A percentile compares a stretch with the other conserved stretches of the same genome.
phyloP scores from a whole-genome alignment of 2,329 filamentous ascomycete species.

The Calonectria multiphialidica region DNA sequence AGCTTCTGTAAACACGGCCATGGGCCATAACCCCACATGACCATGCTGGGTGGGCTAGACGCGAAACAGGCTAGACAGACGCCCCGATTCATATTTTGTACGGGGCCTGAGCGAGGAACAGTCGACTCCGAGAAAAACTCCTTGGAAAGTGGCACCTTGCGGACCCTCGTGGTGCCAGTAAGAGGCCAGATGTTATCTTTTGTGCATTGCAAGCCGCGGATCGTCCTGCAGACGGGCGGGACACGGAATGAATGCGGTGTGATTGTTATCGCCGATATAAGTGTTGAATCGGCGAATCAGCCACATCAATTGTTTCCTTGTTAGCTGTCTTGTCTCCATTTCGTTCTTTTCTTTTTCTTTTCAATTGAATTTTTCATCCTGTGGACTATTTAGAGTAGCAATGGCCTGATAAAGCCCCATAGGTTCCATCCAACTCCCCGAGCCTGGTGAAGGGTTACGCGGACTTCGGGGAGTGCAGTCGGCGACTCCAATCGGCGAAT shows the following conservation, averaged over 20 bases:
- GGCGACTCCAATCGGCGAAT: neutral
- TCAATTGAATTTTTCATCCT: neutral
- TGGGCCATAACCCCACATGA: neutral
- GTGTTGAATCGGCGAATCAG: neutral
- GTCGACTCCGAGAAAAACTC: slow-evolving; percentile 16
- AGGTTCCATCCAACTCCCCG: neutral
- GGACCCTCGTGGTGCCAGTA: neutral
- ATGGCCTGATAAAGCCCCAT: neutral
- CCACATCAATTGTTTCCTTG: neutral
- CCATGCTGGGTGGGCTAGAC: neutral
- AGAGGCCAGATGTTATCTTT: slow-evolving; percentile 1
- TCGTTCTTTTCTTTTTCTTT: neutral
- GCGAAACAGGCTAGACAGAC: neutral
- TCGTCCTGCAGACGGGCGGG: neutral
- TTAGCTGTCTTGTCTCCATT: no score
- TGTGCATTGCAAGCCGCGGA: neutral
- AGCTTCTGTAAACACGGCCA: neutral
- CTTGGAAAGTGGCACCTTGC: neutral
- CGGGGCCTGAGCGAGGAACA: neutral
- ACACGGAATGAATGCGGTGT: neutral
- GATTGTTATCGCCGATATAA: neutral
- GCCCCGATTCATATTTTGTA: neutral
- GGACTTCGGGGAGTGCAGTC: neutral
- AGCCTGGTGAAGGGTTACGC: neutral
- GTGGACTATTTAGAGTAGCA: neutral